phyloP scores from a whole-genome alignment of 176 grass and related monocot genomes.

The Oryza glaberrima region DNA sequence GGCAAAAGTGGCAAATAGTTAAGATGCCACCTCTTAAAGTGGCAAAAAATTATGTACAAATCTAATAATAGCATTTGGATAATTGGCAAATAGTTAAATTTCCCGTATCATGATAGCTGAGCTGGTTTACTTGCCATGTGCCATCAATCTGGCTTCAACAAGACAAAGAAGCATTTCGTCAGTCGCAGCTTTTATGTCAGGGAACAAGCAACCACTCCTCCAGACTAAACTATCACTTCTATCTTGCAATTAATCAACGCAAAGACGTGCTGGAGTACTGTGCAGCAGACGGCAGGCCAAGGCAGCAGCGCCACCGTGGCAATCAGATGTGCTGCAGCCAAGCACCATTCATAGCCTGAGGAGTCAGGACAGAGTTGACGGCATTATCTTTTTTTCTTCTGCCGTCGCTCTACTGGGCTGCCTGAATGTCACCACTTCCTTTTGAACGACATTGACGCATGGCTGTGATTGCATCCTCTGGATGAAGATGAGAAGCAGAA shows the following conservation, averaged over 20 bases:
- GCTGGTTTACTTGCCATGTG: conserved; percentile 9
- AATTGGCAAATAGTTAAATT: too few species aligned
- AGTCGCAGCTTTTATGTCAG: conserved; percentile 23
- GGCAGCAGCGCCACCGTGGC: conserved; percentile 7
- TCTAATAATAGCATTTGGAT: too few species aligned
- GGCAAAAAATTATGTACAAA: too few species aligned
- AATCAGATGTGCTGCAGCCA: background rate
- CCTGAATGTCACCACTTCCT: background rate
- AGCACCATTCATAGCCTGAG: background rate
- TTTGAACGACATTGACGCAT: conserved; percentile 29
- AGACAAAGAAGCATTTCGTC: conserved; percentile 30
- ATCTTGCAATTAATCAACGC: background rate
- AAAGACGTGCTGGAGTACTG: background rate
- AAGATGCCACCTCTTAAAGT: too few species aligned
- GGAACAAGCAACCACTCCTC: background rate
- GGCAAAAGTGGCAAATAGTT: too few species aligned
- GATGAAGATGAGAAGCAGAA: background rate
- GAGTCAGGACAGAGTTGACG: conserved; percentile 32
- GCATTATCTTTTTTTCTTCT: background rate
- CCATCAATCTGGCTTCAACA: conserved; percentile 5
- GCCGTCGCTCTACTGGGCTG: background rate
- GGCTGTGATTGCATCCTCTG: conserved; percentile 27
- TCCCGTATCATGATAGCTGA: conserved; percentile 16
- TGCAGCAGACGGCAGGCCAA: background rate
- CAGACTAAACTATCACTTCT: conserved; percentile 10